Percentiles rank a stretch among this genome's conserved stretches.
Evolutionary conservation across 371 early-diverging fungal genomes (phyloP).

Genomic region (Saksenaea oblongispora): DNA sequence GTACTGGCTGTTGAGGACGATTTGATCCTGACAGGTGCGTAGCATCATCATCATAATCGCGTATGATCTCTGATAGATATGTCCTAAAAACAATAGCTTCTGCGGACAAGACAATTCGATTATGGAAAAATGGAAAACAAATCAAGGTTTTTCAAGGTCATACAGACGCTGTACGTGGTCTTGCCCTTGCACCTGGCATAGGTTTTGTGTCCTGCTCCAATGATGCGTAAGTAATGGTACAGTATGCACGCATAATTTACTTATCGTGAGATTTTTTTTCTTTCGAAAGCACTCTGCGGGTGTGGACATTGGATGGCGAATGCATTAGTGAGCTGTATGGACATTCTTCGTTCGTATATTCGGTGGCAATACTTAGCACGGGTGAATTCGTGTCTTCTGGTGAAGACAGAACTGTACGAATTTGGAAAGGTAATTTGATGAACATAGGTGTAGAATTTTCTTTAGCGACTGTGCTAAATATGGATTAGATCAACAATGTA

Average conservation of each 20-base stretch:
- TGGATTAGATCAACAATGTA: constrained; percentile 55
- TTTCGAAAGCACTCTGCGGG: constrained; percentile 64
- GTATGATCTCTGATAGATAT: neutral
- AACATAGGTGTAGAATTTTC: neutral
- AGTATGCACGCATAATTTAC: neutral
- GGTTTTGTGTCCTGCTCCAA: constrained; percentile 90
- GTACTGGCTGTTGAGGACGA: constrained; percentile 77
- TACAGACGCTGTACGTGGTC: constrained; percentile 86
- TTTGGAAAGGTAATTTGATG: constrained; percentile 77
- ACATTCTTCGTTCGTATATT: constrained; percentile 94
- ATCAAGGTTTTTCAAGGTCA: constrained; percentile 83
- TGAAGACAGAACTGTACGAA: constrained; percentile 89
- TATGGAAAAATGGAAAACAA: constrained; percentile 80
- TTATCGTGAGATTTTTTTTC: neutral
- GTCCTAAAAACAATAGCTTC: constrained; percentile 59
- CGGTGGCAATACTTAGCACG: constrained; percentile 65
- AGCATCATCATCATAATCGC: neutral
- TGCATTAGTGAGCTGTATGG: constrained; percentile 80
- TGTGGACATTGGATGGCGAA: constrained; percentile 80
- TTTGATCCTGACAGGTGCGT: constrained; percentile 77
- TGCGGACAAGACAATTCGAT: constrained; percentile 90
- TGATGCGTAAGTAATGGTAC: constrained; percentile 64
- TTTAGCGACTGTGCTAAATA: neutral
- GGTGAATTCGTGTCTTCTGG: constrained; percentile 89
- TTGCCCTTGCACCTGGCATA: constrained; percentile 62